These are phyloP conservation scores for Fusarium sulawesiense DNA, from an alignment of 2,329 filamentous ascomycete genomes.

Conservation along the genomic window DNA sequence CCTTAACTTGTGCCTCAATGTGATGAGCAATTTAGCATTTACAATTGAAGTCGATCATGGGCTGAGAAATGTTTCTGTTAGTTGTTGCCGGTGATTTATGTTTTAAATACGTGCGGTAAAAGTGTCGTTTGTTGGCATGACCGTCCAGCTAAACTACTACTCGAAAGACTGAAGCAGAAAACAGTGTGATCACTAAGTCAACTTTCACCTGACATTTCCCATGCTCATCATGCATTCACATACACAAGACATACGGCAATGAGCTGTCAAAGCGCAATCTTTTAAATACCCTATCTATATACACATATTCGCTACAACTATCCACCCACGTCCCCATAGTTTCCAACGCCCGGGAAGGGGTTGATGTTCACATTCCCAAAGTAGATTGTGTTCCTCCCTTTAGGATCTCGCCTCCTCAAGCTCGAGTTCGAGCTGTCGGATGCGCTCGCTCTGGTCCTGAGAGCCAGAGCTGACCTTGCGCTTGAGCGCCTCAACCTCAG, in stretches of 20 bases:
- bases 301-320: slow-evolving; percentile 43
- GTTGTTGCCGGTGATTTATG: neutral
- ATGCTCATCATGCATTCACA: neutral
- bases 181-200: neutral
- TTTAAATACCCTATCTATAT: slow-evolving; percentile 45
- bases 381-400: slow-evolving; percentile 17
- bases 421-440: slow-evolving; percentile 74
- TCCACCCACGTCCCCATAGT: slow-evolving; percentile 22
- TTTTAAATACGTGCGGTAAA: neutral
- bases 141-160: neutral
- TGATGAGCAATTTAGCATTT: neutral
- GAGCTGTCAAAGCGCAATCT: slow-evolving; percentile 40
- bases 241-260: neutral
- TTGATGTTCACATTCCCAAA: slow-evolving; percentile 6
- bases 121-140: neutral
- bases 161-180: neutral
- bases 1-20: neutral
- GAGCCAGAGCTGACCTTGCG: slow-evolving; percentile 70
- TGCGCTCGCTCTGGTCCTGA: slow-evolving; percentile 74
- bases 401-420: slow-evolving; percentile 72
- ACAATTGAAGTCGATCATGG: neutral
- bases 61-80: neutral
- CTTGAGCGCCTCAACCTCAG: slow-evolving; percentile 85
- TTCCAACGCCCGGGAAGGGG: slow-evolving; percentile 20
- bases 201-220: neutral